Base-by-base conservation (phyloP, 2,329 filamentous ascomycete species). In the Verticillium klebahnii region DNA sequence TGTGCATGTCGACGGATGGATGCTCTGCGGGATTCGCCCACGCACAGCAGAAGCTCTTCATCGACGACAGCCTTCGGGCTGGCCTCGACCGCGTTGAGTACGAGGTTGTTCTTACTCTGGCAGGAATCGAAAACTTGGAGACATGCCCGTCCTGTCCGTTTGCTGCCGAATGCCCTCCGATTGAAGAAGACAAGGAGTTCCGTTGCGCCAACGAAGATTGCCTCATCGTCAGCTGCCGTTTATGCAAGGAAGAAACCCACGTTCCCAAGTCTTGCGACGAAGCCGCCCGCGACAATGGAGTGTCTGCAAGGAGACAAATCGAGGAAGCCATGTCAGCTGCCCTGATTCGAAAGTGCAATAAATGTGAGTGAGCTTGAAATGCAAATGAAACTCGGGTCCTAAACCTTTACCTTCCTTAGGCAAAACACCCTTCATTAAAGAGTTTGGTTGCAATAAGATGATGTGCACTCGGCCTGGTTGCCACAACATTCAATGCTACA, bases 291-390 rank as follows among this genome's bases (percentile, higher is more conserved):
- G 86, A 91, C 2, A 82, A 81, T 45, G 85, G 87, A 1, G 71
- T 87, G 8, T 82, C 82, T 4, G 79, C 84, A 19, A 85, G 90
- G 17, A 89, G 89, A 65, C 74, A 80, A 3, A 85, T 96, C 34
- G 92, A 96, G 72, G 92, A 96, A 72, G 92, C 91, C 23, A 94
- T 93, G 89, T 92, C 90, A 2, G 82, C 84, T 17, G 92, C 92
- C 1, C 69, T 96, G 67, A 89, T 96, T 60, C 85, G 92, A 23
- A 86, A 80, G 32, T 96, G 92, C 79, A 92, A 91, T 67, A 82
- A 82, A 66, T 87, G 85, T 78, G 69, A 69, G 73, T 70, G 9
- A 5, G 14, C 37, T 25, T 36, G 32, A 31, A 25, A 31, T 14
- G 52, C n/a, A 5, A 2, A 23, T 9, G 2, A 19, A 4, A 4